These are phyloP conservation scores for Acidiella bohemica DNA, from an alignment of 495 filamentous ascomycete genomes.

Conservation along the genomic window DNA sequence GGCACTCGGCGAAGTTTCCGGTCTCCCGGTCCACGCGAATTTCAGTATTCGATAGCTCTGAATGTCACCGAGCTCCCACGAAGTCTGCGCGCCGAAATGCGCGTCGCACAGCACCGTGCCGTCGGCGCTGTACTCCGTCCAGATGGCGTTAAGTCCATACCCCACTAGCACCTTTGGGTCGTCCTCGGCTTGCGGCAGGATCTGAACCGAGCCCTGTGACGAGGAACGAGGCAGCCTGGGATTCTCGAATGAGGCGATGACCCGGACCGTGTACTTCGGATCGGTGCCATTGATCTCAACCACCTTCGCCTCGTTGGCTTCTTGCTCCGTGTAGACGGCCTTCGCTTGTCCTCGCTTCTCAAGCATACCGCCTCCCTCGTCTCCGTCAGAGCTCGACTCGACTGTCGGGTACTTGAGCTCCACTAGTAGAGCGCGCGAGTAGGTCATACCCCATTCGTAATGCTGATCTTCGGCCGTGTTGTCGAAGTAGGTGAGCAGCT, in stretches of 20 bases:
- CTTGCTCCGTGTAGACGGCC: neutral
- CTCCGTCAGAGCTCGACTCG: neutral
- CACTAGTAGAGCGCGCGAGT: constrained; percentile 12
- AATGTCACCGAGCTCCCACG: constrained; percentile 14
- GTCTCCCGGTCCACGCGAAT: constrained; percentile 16
- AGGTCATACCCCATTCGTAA: constrained; percentile 4
- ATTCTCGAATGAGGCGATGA: constrained; percentile 17
- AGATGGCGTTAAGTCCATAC: constrained; percentile 18
- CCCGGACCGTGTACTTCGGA: constrained; percentile 12
- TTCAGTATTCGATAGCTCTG: constrained; percentile 21
- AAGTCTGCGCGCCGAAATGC: constrained; percentile 19
- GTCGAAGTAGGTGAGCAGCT: constrained; percentile 23
- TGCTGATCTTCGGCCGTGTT: constrained; percentile 15
- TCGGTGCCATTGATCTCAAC: constrained; percentile 14
- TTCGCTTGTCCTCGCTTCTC: neutral
- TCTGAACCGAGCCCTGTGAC: constrained; percentile 23
- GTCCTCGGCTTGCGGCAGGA: constrained; percentile 16
- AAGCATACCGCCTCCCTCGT: neutral
- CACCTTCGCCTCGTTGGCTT: constrained; percentile 13
- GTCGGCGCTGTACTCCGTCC: constrained; percentile 18
- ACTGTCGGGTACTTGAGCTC: constrained; percentile 4
- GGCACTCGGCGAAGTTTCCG: constrained; percentile 3
- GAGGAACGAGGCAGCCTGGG: constrained; percentile 15
- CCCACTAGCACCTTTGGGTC: constrained; percentile 22
- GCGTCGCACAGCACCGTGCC: constrained; percentile 23